A percentile compares a stretch with the other conserved stretches of the same genome.
Conservation (phyloP, 179 eudicot species). For the Beta macrorhiza region DNA sequence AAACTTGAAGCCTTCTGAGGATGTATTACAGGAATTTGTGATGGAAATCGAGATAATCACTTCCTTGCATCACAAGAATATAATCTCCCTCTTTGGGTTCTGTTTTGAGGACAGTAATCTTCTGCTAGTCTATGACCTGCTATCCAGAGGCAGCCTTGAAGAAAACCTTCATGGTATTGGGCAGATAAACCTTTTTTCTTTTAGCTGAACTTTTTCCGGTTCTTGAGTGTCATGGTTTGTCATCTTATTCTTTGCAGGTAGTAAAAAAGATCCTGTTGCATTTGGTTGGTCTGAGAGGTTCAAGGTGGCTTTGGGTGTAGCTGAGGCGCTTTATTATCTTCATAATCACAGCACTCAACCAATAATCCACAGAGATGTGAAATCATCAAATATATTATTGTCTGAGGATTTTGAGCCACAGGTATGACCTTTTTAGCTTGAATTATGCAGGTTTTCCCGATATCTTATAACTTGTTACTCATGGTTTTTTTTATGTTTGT, state of each 20-base stretch:
- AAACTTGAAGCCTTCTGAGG: slow-evolving; percentile 60
- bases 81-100: slow-evolving; percentile 73
- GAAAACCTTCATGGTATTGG: slow-evolving; percentile 76
- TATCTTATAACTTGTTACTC: slow-evolving; percentile 11
- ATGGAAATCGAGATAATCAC: slow-evolving; percentile 76
- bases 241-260: slow-evolving; percentile 41
- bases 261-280: slow-evolving; percentile 36
- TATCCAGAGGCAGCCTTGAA: slow-evolving; percentile 83
- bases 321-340: slow-evolving; percentile 75
- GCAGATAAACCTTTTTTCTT: not conserved
- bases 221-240: not conserved
- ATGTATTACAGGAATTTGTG: slow-evolving; percentile 58
- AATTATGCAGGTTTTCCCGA: not conserved
- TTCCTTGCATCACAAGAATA: slow-evolving; percentile 67
- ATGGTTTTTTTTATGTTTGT: slow-evolving; percentile 13
- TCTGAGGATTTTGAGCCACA: slow-evolving; percentile 83
- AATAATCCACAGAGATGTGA: slow-evolving; percentile 86
- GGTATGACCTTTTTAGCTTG: slow-evolving; percentile 39
- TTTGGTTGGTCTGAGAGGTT: slow-evolving; percentile 79
- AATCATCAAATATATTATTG: slow-evolving; percentile 82
- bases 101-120: slow-evolving; percentile 69
- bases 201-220: not conserved
- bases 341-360: slow-evolving; percentile 46
- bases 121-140: slow-evolving; percentile 74
- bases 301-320: slow-evolving; percentile 82